Conservation (phyloP, 2,329 filamentous ascomycete genomes). For the Alternaria novae-zelandiae region DNA sequence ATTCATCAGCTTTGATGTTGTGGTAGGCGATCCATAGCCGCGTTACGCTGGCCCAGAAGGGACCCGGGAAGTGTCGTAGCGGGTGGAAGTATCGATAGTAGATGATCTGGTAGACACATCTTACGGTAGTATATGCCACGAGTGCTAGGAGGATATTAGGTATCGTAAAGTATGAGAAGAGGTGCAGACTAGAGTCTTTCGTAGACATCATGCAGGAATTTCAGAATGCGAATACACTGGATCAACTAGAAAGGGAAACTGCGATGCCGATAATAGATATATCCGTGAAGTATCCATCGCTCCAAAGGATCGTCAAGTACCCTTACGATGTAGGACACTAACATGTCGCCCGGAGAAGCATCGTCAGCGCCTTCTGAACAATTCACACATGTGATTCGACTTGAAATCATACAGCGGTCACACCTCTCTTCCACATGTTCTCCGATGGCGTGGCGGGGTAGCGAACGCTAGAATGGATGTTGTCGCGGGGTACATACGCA, state of each 20-base stretch:
- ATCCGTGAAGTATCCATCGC: background rate
- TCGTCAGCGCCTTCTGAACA: background rate
- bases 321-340: background rate
- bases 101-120: conserved; percentile 44
- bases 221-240: background rate
- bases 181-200: background rate
- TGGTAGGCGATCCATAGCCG: conserved; percentile 61
- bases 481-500: background rate
- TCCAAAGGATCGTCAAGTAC: background rate
- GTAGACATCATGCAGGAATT: background rate
- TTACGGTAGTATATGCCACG: background rate
- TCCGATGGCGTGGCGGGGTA: background rate
- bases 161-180: background rate
- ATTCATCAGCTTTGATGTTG: conserved; percentile 57
- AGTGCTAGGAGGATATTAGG: background rate
- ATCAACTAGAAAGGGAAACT: background rate
- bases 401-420: background rate
- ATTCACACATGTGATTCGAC: background rate
- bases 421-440: background rate
- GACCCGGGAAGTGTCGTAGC: conserved; percentile 60
- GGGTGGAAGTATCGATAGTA: conserved; percentile 60
- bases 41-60: conserved; percentile 62
- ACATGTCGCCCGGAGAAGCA: background rate
- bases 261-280: background rate
- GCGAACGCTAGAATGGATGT: background rate